A percentile compares a stretch with the other conserved stretches of the same genome.
These are phyloP conservation scores for Phlebopus sp. DNA, from an alignment of 1,284 basidiomycete genomes.

Conservation along the genomic window DNA sequence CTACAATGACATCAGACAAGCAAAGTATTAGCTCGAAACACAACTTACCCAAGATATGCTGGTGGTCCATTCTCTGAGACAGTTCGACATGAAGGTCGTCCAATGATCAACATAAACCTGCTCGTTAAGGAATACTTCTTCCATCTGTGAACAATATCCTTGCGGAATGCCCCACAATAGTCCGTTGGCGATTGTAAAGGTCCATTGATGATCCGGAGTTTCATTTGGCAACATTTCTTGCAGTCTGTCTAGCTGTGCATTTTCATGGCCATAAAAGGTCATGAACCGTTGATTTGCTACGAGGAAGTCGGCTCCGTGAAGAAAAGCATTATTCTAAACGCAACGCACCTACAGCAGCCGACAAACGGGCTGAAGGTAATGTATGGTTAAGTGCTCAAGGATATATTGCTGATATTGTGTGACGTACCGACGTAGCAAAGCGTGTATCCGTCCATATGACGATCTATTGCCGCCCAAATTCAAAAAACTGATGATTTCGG, in stretches of 20 bases:
- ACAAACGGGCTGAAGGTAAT: constrained; percentile 30
- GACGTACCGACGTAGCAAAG: constrained; percentile 33
- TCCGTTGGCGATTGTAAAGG: constrained; percentile 12
- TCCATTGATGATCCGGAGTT: constrained; percentile 22
- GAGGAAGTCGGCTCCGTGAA: background rate
- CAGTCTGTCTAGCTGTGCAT: constrained; percentile 30
- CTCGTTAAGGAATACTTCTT: constrained; percentile 32
- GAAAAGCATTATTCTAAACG: no score
- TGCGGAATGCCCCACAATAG: constrained; percentile 31
- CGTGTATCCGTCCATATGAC: constrained; percentile 29
- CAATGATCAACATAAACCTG: constrained; percentile 35
- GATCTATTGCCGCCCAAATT: constrained; percentile 14
- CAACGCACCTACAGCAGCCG: constrained; percentile 22
- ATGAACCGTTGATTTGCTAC: constrained; percentile 30
- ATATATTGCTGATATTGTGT: background rate
- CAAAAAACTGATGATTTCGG: background rate
- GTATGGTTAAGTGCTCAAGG: constrained; percentile 9
- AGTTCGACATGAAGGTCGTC: constrained; percentile 26
- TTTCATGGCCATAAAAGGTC: constrained; percentile 25
- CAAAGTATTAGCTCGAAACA: background rate
- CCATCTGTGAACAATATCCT: constrained; percentile 21
- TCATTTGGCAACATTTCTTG: constrained; percentile 26
- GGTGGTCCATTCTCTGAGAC: constrained; percentile 29
- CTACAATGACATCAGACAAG: constrained; percentile 19
- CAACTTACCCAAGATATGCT: constrained; percentile 27